phyloP scores from a whole-genome alignment of 225 moss, liverwort and hornwort species.

The Climacium dendroides region DNA sequence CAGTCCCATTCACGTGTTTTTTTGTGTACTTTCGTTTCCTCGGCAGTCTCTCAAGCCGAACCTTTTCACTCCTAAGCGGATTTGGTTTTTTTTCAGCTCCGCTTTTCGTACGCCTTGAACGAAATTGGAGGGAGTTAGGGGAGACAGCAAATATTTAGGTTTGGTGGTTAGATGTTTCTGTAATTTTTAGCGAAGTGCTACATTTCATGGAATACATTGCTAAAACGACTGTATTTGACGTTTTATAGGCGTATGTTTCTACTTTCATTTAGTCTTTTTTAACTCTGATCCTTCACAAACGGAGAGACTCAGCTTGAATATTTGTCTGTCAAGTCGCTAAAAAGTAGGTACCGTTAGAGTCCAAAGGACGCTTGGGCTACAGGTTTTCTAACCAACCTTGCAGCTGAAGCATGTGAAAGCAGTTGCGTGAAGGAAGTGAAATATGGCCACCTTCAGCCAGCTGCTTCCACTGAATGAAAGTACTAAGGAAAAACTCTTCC shows the following conservation, averaged over 20 bases:
- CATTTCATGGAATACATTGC: neutral
- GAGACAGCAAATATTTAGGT: neutral
- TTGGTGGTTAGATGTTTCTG: neutral
- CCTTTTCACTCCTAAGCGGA: neutral
- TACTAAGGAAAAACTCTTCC: neutral
- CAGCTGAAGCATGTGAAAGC: constrained; percentile 22
- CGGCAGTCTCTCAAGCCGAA: neutral
- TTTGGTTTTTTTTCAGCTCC: neutral
- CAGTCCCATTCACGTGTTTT: neutral
- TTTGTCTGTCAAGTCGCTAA: neutral
- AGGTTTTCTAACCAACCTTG: neutral
- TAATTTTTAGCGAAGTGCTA: neutral
- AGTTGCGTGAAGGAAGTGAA: constrained; percentile 5
- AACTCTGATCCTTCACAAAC: neutral
- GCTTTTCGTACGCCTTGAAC: neutral
- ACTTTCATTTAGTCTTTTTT: neutral
- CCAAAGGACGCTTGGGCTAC: neutral
- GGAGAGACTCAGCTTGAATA: neutral
- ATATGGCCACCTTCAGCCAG: neutral
- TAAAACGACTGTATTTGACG: neutral
- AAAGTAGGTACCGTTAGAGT: neutral
- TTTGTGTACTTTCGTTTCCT: neutral
- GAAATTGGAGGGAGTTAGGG: neutral
- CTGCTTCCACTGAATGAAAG: constrained; percentile 12
- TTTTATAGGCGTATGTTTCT: neutral